Base-by-base conservation (phyloP, 2,329 filamentous ascomycete genomes). In the Capronia americana region DNA sequence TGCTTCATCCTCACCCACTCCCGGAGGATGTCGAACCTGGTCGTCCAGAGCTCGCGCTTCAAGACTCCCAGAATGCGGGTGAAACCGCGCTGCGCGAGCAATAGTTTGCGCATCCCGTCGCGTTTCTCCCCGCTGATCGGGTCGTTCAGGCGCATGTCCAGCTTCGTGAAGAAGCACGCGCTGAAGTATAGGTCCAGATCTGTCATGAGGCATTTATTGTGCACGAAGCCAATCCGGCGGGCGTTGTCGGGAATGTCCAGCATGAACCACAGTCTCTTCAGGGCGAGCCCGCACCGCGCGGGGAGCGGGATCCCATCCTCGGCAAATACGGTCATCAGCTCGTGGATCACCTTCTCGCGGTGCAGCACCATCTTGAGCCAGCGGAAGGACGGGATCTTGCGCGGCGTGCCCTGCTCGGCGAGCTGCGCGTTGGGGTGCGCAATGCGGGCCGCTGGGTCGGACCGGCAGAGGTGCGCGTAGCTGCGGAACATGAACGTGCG, bases 251-350 rank as follows among this genome's bases (percentile, higher is more conserved):
- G 79, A 3, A 89, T 79, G 73, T 93, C 90, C 81, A 92, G 87
- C 38, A 91, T 74, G 59, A 90, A 83, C 92, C 92, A 95, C 20
- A 92, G 80, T 73, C 91, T 90, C 72, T 87, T 82, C 54, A 91
- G 77, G 1, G 83, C 81, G 11, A 73, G 58, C 57, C 79, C 74
- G 69, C 84, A 85, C 28, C 76, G 75, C 0, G 68, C 57, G 0
- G 89, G 88, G 60, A 87, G 77, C 10, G 84, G 82, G 64, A 88
- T 84, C 1, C 88, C 88, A 51, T 83, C 78, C 14, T 84, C 79
- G 0, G 85, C 85, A 70, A 93, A 80, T 12, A 83, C 79, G 14
- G 84, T 83, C n/a, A 90, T 75, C 69, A 92, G 90, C 70, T 91
- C 86, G 28, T 83, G 79, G 66, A 86, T 82, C 41, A 82, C 82